phyloP scores from a whole-genome alignment of 169 alveolate species.

The Plasmodium inui region DNA sequence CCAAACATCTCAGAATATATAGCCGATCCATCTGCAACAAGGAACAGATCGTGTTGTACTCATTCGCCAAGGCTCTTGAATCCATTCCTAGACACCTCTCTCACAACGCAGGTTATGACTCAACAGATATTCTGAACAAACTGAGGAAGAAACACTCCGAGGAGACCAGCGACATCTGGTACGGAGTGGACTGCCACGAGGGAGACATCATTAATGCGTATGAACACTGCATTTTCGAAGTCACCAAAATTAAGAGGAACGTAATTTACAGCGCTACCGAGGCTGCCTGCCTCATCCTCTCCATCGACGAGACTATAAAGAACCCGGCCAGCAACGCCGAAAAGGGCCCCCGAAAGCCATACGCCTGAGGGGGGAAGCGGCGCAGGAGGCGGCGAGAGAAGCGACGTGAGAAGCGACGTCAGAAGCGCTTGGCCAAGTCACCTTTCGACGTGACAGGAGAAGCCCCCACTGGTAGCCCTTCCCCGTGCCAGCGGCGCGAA shows the following conservation, averaged over 20 bases:
- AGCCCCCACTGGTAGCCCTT: too few relatives aligned
- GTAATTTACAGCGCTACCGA: slow-evolving; percentile 97
- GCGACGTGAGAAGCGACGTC: too few relatives aligned
- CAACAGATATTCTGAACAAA: slow-evolving; percentile 94
- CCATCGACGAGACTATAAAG: slow-evolving; percentile 97
- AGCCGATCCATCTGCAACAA: slow-evolving; percentile 92
- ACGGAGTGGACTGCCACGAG: slow-evolving; percentile 95
- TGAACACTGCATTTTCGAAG: slow-evolving; percentile 96
- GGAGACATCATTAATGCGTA: slow-evolving; percentile 93
- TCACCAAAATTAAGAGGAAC: slow-evolving; percentile 94
- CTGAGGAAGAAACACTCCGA: slow-evolving; percentile 94
- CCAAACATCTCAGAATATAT: slow-evolving; percentile 79
- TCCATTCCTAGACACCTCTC: slow-evolving; percentile 97
- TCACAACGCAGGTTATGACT: slow-evolving; percentile 96
- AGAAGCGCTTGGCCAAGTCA: too few relatives aligned
- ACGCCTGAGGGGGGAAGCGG: slow-evolving; percentile 4
- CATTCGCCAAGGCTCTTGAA: slow-evolving; percentile 97
- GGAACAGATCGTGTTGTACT: slow-evolving; percentile 93
- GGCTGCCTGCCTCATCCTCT: slow-evolving; percentile 97
- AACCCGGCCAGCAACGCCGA: slow-evolving; percentile 91
- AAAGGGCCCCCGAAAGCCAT: slow-evolving; percentile 69
- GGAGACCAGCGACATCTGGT: slow-evolving; percentile 85
- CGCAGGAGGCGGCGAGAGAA: too few relatives aligned
- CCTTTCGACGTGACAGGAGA: too few relatives aligned
- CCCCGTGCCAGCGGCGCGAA: not conserved